Percentiles rank a stretch among this genome's conserved stretches.
Conservation (phyloP, 140 eudicot species). For the Flaveria floridana region DNA sequence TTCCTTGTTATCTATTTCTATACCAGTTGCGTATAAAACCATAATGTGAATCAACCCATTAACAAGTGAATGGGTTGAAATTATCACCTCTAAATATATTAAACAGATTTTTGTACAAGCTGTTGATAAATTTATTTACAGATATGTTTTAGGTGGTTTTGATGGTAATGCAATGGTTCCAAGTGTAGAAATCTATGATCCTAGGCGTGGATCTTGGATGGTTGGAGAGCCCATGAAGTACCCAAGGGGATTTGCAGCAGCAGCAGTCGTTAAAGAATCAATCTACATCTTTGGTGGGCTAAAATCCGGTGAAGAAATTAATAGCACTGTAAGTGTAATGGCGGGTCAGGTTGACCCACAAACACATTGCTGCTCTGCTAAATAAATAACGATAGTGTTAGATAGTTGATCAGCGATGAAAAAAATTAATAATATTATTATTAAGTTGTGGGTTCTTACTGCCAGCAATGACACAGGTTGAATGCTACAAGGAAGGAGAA, state of each 20-base stretch:
- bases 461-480: conserved; percentile 55
- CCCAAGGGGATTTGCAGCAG: conserved; percentile 58
- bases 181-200: conserved; percentile 67
- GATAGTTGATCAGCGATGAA: too few species aligned
- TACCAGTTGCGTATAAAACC: neutral
- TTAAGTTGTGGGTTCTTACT: neutral
- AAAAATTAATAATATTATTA: neutral
- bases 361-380: neutral
- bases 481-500: conserved; percentile 66
- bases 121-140: conserved; percentile 28
- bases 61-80: neutral
- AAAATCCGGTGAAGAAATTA: conserved; percentile 34
- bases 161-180: conserved; percentile 60
- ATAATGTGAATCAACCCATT: neutral
- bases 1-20: neutral
- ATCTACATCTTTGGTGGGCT: conserved; percentile 73
- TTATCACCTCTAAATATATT: neutral
- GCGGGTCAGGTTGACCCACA: neutral
- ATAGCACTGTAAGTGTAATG: conserved; percentile 46
- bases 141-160: conserved; percentile 76
- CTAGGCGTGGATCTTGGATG: conserved; percentile 70
- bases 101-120: conserved; percentile 4
- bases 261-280: conserved; percentile 49
- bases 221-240: conserved; percentile 63
- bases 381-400: too few species aligned